Evolutionary conservation across 352 stramenopile species (phyloP), one percentile per base, ranked within the genome.

Genomic region (Phytopythium aichiense): DNA sequence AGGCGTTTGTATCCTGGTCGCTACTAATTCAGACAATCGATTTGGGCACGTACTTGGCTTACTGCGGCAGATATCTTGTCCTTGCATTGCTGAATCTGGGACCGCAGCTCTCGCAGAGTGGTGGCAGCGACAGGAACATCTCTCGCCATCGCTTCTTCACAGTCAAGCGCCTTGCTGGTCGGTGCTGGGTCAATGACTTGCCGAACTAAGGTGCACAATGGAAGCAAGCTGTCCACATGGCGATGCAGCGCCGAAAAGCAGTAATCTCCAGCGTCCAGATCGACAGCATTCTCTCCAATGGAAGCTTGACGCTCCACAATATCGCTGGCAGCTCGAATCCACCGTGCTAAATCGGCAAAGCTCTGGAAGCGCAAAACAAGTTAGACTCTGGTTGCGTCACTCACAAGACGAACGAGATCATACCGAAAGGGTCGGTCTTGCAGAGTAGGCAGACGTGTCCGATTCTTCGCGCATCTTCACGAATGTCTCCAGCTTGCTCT

Each of bases 51-150:
- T 51, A 76, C 72, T 52, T 77, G 58, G 22, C 63, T 60, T 42
- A 52, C 54, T 12, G 43, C 61, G 33, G 38, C 51, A 28, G 69
- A 48, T 60, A 76, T 71, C 30, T 74, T 60, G 13, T 40, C 23
- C 28, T 80, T 66, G 18, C 69, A 77, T 3, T 65, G 59, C 0
- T 13, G 37, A 2, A 77, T 66, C 46, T 67, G 22, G 12, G 35
- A 51, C n/a, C 58, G 59, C 23, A 80, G 30, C 25, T 54, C 12
- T 35, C 25, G 48, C 4, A 54, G 48, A 3, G 25, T 37, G 25
- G 8, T 7, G 23, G 48, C 23, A 54, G 12, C n/a, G 15, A 25
- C 23, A 4, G 25, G 11, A 20, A 37, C 5, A 20, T 5, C 25
- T 7, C 33, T 28, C 2, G 23, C 28, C 11, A 20, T 43, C 11